Evolutionary conservation across 2,329 filamentous ascomycete genomes (phyloP).

Genomic region (Sporothrix globosa): DNA sequence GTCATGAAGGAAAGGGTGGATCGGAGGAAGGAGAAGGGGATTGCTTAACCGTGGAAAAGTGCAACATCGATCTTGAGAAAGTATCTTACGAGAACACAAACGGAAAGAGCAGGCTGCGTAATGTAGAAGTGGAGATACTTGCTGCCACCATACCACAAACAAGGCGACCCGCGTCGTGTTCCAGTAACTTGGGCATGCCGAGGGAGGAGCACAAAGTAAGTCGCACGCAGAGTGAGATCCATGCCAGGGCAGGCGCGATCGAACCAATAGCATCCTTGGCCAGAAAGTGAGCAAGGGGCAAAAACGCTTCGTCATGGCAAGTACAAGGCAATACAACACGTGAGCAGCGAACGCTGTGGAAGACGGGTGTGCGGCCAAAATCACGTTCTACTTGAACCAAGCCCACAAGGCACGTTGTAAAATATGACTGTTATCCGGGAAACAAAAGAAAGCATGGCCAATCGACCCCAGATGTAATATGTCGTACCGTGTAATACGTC

Average conservation of each 20-base stretch:
- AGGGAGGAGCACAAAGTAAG: not conserved
- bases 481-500: too few species aligned
- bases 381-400: not conserved
- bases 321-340: slow-evolving; percentile 7
- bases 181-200: slow-evolving; percentile 28
- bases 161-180: slow-evolving; percentile 22
- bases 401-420: too few species aligned
- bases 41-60: not conserved
- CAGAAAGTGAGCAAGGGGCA: slow-evolving; percentile 1
- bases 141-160: not conserved
- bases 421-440: too few species aligned
- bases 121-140: not conserved
- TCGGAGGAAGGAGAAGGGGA: not conserved
- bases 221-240: slow-evolving; percentile 15
- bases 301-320: slow-evolving; percentile 25
- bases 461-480: not conserved
- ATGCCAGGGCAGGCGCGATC: slow-evolving; percentile 21
- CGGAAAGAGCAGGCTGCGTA: slow-evolving; percentile 5
- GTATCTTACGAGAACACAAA: not conserved
- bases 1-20: not conserved
- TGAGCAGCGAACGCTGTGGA: slow-evolving; percentile 5
- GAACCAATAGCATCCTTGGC: not conserved
- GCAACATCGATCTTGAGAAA: not conserved
- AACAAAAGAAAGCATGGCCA: not conserved
- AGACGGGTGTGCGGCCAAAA: not conserved